Evolutionary conservation across 441 rosid genomes (phyloP), one percentile per base, ranked within the genome.

Genomic region (Aquilaria agallochum): DNA sequence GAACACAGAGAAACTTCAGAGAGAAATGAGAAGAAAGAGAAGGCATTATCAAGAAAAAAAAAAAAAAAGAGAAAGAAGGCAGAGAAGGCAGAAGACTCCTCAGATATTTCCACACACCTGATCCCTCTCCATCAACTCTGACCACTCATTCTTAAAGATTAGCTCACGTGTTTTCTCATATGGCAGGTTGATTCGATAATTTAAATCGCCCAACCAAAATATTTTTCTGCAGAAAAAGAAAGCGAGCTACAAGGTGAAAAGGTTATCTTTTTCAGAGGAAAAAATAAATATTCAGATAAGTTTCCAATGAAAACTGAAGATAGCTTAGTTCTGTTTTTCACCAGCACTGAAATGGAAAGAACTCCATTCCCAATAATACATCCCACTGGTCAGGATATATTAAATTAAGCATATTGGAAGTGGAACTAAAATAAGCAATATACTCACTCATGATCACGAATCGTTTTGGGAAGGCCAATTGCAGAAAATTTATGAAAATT

Each of bases 161-260:
- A 87, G 74, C 49, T 89, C 94, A 51, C 75, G 74, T 33, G 83
- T 75, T 77, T 74, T 78, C 64, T 91, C 90, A 64, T 89, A 88
- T 3, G 96, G 70, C 76, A 87, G 55, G 74, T 81, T 86, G 70
- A 91, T 82, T 15, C 97, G 83, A 67, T 87, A 91, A 71, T 91
- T 91, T 68, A 91, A 77, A 75, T 91, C 97, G 20, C 97, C 97
- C 63, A 91, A 68, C 97, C 96, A 91, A 32, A 91, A 75, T 46
- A 91, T 71, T 75, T 83, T 49, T 57, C 78, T 75, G 75, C 56
- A 56, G 49, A 60, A 55, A 56, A 27, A 58, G 52, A 15, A 67
- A 63, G 44, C 56, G 54, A 55, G 10, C 14, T 44, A 9, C 27
- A 11, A 51, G n/a, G 53, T 64, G 31, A 20, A 20, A 20, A 20